These are phyloP conservation scores for Aspergillus melleus DNA, from an alignment of 2,329 filamentous ascomycete species.

Conservation along the genomic window DNA sequence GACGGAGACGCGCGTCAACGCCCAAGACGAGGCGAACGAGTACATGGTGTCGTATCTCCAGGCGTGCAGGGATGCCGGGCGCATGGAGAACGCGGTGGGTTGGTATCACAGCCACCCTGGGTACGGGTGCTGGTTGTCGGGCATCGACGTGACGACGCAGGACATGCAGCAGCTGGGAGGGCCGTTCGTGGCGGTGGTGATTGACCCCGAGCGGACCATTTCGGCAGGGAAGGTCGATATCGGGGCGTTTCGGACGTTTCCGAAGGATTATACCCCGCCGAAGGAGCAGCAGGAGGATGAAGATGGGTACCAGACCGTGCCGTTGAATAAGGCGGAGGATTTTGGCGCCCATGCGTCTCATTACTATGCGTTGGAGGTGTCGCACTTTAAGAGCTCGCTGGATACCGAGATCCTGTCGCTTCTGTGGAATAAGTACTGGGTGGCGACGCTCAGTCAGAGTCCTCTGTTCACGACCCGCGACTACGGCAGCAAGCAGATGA, in stretches of 20 bases:
- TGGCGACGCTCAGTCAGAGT: constrained; percentile 88
- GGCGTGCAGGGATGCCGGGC: constrained; percentile 70
- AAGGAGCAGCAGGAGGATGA: constrained; percentile 45
- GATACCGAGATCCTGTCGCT: constrained; percentile 83
- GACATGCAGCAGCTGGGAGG: constrained; percentile 85
- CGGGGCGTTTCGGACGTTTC: constrained; percentile 91
- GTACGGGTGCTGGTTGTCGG: constrained; percentile 96
- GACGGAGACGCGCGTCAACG: constrained; percentile 97
- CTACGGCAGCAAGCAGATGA: constrained; percentile 88
- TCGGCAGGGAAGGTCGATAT: constrained; percentile 95
- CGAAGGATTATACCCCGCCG: constrained; percentile 66
- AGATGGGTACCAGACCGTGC: constrained; percentile 60
- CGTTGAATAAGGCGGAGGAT: constrained; percentile 89
- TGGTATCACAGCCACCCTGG: constrained; percentile 99
- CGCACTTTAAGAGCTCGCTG: constrained; percentile 90
- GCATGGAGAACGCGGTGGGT: constrained; percentile 88
- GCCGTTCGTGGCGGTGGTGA: constrained; percentile 92
- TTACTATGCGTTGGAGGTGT: constrained; percentile 90
- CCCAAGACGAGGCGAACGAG: constrained; percentile 92
- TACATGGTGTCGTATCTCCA: constrained; percentile 89
- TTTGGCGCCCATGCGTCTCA: constrained; percentile 89
- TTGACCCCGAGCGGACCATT: constrained; percentile 94
- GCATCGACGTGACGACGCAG: constrained; percentile 92
- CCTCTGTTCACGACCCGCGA: constrained; percentile 90
- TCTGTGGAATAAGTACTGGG: constrained; percentile 97